Percentiles rank a stretch among this genome's conserved stretches.
These are phyloP conservation scores for Amborella trichopoda DNA, from an alignment of 164 flowering plant genomes.

Conservation along the genomic window DNA sequence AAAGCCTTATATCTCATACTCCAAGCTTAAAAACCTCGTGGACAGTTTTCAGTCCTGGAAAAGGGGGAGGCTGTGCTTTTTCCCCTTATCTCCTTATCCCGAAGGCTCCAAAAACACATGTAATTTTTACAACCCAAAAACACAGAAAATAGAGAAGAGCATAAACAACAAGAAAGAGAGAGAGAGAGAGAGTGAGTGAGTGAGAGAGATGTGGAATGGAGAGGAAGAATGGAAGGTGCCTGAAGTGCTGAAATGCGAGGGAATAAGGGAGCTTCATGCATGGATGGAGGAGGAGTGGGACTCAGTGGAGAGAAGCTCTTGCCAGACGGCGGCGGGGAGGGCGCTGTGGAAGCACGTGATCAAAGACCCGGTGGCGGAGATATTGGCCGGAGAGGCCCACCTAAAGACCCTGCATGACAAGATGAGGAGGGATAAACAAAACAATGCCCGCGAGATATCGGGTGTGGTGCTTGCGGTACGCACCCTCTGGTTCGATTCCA, in stretches of 20 bases:
- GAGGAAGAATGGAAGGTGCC: conserved; percentile 38
- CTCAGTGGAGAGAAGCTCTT: conserved; percentile 45
- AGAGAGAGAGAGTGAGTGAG: not conserved
- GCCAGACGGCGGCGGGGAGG: conserved; percentile 90
- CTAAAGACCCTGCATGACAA: conserved; percentile 58
- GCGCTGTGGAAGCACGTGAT: conserved; percentile 86
- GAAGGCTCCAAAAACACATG: no score
- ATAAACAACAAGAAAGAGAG: no score
- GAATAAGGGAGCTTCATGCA: conserved; percentile 40
- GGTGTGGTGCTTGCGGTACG: conserved; percentile 87
- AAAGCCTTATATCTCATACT: no score
- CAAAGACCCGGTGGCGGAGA: conserved; percentile 63
- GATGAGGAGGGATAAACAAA: conserved; percentile 57
- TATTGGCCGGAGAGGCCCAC: conserved; percentile 73
- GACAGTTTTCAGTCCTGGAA: no score
- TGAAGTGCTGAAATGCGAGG: conserved; percentile 23
- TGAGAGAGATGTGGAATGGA: no score
- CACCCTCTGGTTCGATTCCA: conserved; percentile 82
- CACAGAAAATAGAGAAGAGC: no score
- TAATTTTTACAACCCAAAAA: no score
- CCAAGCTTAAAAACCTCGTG: no score
- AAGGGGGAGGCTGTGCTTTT: no score
- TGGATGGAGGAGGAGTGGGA: conserved; percentile 67
- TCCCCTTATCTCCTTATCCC: no score
- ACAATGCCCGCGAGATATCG: conserved; percentile 68